Evolutionary conservation across 2,329 filamentous ascomycete genomes (phyloP).

Genomic region (Phialophora chinensis): DNA sequence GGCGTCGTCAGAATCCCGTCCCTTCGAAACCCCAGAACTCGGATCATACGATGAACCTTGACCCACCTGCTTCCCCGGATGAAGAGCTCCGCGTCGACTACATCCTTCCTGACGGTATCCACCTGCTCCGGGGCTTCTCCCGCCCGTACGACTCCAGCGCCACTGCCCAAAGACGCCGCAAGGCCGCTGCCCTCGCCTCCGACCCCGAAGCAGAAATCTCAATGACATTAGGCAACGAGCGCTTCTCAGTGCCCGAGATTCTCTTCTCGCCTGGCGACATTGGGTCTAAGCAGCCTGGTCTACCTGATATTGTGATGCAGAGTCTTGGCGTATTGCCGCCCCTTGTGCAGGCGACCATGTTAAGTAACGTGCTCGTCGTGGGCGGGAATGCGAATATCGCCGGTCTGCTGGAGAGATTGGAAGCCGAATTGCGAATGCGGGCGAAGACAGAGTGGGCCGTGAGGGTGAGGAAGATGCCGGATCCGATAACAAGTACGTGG

Average conservation of each 20-base stretch:
- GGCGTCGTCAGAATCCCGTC: slow-evolving; percentile 30
- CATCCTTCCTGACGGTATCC: slow-evolving; percentile 80
- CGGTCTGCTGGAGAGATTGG: slow-evolving; percentile 80
- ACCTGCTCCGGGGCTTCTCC: slow-evolving; percentile 69
- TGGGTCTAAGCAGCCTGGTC: slow-evolving; percentile 79
- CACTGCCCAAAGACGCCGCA: slow-evolving; percentile 60
- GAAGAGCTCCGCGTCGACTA: slow-evolving; percentile 79
- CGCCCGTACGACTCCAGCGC: slow-evolving; percentile 76
- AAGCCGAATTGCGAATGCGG: slow-evolving; percentile 70
- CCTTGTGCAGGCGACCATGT: slow-evolving; percentile 80
- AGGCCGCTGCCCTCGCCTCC: slow-evolving; percentile 54
- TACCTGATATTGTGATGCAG: slow-evolving; percentile 83
- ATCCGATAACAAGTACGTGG: slow-evolving; percentile 85
- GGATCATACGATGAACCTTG: slow-evolving; percentile 53
- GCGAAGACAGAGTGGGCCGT: slow-evolving; percentile 80
- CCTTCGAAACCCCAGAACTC: slow-evolving; percentile 50
- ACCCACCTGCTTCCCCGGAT: slow-evolving; percentile 41
- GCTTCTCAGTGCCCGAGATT: slow-evolving; percentile 87
- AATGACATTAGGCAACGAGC: slow-evolving; percentile 86
- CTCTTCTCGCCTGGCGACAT: slow-evolving; percentile 87
- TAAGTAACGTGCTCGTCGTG: slow-evolving; percentile 87
- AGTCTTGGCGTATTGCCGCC: slow-evolving; percentile 75
- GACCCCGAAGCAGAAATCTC: slow-evolving; percentile 72
- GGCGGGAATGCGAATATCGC: slow-evolving; percentile 82
- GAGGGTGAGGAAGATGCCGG: slow-evolving; percentile 69